phyloP scores from a whole-genome alignment of 768 basidiomycete species.

The Russula brevipes region DNA sequence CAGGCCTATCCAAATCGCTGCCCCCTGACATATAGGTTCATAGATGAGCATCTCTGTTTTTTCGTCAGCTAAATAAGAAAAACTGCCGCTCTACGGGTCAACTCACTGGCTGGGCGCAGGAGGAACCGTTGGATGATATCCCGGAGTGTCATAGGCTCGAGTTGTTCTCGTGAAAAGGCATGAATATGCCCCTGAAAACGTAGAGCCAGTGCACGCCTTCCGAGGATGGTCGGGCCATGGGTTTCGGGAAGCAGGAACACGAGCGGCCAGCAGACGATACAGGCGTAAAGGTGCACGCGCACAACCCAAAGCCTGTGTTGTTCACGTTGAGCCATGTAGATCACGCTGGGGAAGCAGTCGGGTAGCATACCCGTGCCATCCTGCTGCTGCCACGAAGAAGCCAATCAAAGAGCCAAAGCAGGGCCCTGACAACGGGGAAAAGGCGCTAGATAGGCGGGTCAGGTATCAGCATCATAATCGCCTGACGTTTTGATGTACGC shows the following conservation, averaged over 20 bases:
- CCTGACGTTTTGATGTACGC: background rate
- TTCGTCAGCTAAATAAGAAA: background rate
- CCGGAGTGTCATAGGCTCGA: slow-evolving; percentile 16
- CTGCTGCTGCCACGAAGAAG: slow-evolving; percentile 27
- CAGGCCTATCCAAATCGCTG: slow-evolving; percentile 26
- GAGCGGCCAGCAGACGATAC: slow-evolving; percentile 22
- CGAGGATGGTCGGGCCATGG: slow-evolving; percentile 26
- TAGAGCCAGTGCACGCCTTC: slow-evolving; percentile 19
- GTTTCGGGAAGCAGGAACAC: slow-evolving; percentile 26
- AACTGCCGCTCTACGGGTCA: background rate
- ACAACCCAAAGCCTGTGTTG: slow-evolving; percentile 26
- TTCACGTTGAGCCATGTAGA: background rate
- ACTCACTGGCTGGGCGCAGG: slow-evolving; percentile 24
- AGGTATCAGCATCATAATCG: background rate
- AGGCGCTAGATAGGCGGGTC: slow-evolving; percentile 9
- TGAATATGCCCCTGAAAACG: slow-evolving; percentile 19
- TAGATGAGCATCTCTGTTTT: slow-evolving; percentile 24
- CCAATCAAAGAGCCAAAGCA: slow-evolving; percentile 26
- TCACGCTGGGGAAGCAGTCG: background rate
- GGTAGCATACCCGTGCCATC: slow-evolving; percentile 5
- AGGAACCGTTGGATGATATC: slow-evolving; percentile 23
- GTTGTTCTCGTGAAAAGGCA: slow-evolving; percentile 23
- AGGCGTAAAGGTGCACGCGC: slow-evolving; percentile 25
- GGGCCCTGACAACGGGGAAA: slow-evolving; percentile 24
- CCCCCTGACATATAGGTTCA: slow-evolving; percentile 26